These are phyloP conservation scores for Biscogniauxia mediterranea DNA, from an alignment of 2,329 filamentous ascomycete species.

Conservation along the genomic window DNA sequence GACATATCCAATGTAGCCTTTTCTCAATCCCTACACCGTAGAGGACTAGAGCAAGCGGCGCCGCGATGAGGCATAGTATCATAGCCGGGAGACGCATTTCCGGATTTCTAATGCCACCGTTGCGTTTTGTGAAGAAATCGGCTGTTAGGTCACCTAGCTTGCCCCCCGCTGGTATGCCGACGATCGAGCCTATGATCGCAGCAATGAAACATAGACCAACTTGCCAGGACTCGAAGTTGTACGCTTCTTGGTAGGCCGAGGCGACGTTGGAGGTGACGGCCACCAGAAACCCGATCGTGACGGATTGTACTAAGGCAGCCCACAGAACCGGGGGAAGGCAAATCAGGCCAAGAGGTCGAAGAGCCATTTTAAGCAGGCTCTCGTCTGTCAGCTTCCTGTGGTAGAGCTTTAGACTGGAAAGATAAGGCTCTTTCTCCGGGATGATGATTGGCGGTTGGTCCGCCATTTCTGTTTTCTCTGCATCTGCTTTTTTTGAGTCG, in stretches of 20 bases:
- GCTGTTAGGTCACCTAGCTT: slow-evolving; percentile 46
- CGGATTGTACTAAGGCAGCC: slow-evolving; percentile 53
- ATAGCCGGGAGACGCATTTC: slow-evolving; percentile 60
- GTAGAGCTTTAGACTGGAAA: slow-evolving; percentile 40
- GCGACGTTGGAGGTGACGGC: slow-evolving; percentile 54
- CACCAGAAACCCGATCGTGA: slow-evolving; percentile 55
- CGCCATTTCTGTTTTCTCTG: background rate
- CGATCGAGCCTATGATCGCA: slow-evolving; percentile 45
- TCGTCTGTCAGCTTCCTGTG: slow-evolving; percentile 44
- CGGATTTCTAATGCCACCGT: slow-evolving; percentile 55
- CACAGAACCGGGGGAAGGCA: slow-evolving; percentile 53
- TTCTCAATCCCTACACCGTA: slow-evolving; percentile 48
- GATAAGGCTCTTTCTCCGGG: slow-evolving; percentile 31
- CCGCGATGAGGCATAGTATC: slow-evolving; percentile 48
- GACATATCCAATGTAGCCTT: slow-evolving; percentile 53
- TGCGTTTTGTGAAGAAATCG: slow-evolving; percentile 48
- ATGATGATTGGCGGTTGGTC: slow-evolving; percentile 5
- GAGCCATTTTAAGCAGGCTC: slow-evolving; percentile 44
- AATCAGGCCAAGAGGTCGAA: slow-evolving; percentile 50
- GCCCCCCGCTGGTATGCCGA: slow-evolving; percentile 52
- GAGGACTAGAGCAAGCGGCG: slow-evolving; percentile 44
- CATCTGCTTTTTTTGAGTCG: slow-evolving; percentile 18
- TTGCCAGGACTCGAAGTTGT: slow-evolving; percentile 45
- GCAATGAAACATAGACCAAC: slow-evolving; percentile 51
- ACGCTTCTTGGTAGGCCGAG: slow-evolving; percentile 41